Percentiles rank a stretch among this genome's conserved stretches.
Conservation (phyloP, 768 basidiomycete species). For the Termitomyces heimii region DNA sequence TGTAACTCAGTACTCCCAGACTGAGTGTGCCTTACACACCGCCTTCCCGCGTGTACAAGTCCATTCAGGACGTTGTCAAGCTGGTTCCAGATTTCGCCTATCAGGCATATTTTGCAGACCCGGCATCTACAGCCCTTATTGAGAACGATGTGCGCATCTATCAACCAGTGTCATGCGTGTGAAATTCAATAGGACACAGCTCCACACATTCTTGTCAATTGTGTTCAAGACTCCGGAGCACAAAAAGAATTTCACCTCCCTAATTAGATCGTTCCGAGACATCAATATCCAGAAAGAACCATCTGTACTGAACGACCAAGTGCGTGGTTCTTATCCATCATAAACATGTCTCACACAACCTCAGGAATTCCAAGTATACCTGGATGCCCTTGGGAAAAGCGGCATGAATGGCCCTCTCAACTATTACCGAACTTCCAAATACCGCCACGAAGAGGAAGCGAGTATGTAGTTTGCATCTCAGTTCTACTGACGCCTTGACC, state of each 20-base stretch:
- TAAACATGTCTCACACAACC: not conserved
- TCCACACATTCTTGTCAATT: constrained; percentile 29
- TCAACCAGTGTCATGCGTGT: constrained; percentile 33
- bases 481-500: not conserved
- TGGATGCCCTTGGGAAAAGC: constrained; percentile 36
- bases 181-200: constrained; percentile 19
- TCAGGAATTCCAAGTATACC: constrained; percentile 55
- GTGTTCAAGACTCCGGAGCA: constrained; percentile 18
- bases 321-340: constrained; percentile 2
- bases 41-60: constrained; percentile 40
- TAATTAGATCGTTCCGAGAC: constrained; percentile 20
- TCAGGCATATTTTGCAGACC: constrained; percentile 59
- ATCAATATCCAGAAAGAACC: constrained; percentile 7
- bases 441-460: constrained; percentile 63
- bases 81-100: constrained; percentile 57
- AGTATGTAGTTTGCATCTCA: constrained; percentile 20
- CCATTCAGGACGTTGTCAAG: constrained; percentile 46
- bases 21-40: constrained; percentile 65
- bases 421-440: constrained; percentile 61
- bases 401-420: constrained; percentile 67
- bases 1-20: constrained; percentile 26
- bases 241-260: constrained; percentile 16
- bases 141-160: constrained; percentile 45
- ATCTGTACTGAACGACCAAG: constrained; percentile 22
- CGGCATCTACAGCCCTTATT: constrained; percentile 46